Base-by-base conservation (phyloP, 441 rosid species). In the Sinapis alba region DNA sequence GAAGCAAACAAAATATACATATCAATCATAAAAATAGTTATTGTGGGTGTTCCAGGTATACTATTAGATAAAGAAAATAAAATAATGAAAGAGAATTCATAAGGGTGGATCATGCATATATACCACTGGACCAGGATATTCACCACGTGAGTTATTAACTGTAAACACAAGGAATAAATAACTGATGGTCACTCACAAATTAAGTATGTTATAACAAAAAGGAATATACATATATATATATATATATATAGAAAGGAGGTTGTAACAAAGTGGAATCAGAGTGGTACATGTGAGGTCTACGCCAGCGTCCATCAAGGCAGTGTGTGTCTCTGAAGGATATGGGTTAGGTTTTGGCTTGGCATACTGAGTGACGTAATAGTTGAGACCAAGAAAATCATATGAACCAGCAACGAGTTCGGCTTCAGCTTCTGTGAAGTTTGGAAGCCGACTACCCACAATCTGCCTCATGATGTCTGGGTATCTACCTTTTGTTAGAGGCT, bases 301-400 rank as follows among this genome's bases (percentile, higher is more conserved):
- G 26, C n/a, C 62, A 9, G 65, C 21, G 24, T 83, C 86, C 36
- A 5, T 2, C 65, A 18, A 20, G 28, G 30, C 61, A 15, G 26
- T 26, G 60, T 34, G 54, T 21, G 6, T 10, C 9, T 9, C 13
- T 7, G 20, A 34, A 68, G 76, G 54, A 47, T 6, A 51, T 36
- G 60, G 50, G 36, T 26, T 26, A 21, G 59, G 27, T 54, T 13
- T 21, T 4, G 68, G 58, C 10, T 30, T 54, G 10, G 62, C 83
- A 7, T 78, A 86, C 5, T 56, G 45, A 16, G 84, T 62, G 7
- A 79, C 57, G 66, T 84, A 84, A 51, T 82, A 82, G 69, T 84
- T 86, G 23, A 84, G 21, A 9, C 83, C 86, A 32, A 86, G 66
- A 41, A 80, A 86, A 68, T 86, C 87, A 12, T 15, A 68, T 9